phyloP scores from a whole-genome alignment of 2,329 filamentous ascomycete genomes.

The Phyllosticta citrichinensis region DNA sequence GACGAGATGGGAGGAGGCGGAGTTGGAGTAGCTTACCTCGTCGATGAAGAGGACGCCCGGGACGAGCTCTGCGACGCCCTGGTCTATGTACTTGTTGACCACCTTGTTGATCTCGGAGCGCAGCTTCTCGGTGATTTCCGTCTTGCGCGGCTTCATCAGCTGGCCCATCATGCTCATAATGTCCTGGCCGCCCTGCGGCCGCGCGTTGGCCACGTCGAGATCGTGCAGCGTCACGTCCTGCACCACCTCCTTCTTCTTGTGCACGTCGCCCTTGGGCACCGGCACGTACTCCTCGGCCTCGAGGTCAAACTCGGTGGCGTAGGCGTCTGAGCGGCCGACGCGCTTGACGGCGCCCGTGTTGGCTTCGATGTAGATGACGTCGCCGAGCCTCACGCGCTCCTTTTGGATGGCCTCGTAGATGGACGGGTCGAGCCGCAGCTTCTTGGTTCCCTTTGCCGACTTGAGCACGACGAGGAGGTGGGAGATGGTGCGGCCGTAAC shows the following conservation, averaged over 20 bases:
- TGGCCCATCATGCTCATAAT: conserved; percentile 99
- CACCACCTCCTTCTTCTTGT: conserved; percentile 99
- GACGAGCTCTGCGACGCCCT: conserved; percentile 95
- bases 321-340: conserved; percentile 90
- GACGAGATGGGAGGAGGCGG: conserved; percentile 10
- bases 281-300: conserved; percentile 99
- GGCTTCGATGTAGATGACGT: conserved; percentile 98
- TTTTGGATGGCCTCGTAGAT: conserved; percentile 99
- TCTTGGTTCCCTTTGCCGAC: conserved; percentile 94
- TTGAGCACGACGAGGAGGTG: conserved; percentile 91
- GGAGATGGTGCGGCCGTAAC: conserved; percentile 95
- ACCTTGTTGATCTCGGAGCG: conserved; percentile 97
- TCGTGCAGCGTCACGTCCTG: conserved; percentile 97
- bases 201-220: conserved; percentile 86
- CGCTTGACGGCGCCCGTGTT: conserved; percentile 98
- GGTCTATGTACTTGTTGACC: conserved; percentile 97
- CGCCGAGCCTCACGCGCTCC: conserved; percentile 88
- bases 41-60: conserved; percentile 97
- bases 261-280: conserved; percentile 95
- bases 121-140: conserved; percentile 97
- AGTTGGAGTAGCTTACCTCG: conserved; percentile 52
- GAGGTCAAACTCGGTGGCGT: conserved; percentile 95
- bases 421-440: conserved; percentile 88
- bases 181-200: conserved; percentile 93
- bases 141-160: conserved; percentile 99